A percentile compares a stretch with the other conserved stretches of the same genome.
These are phyloP conservation scores for Cutaneotrichosporon curvatum DNA, from an alignment of 1,284 basidiomycete species.

Conservation along the genomic window DNA sequence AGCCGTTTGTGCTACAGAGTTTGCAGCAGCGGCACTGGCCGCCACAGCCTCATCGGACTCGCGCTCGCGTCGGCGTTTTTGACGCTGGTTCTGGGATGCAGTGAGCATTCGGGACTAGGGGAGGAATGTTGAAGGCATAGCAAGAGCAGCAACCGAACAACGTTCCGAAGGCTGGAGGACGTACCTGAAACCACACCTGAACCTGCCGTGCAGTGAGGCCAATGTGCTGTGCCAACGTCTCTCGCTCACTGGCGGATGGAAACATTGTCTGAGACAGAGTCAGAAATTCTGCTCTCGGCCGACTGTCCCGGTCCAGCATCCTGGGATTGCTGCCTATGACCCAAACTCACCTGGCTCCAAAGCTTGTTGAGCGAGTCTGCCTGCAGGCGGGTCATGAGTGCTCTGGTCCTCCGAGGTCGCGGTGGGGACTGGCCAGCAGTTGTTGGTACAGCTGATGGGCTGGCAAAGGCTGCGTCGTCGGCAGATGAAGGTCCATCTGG, in stretches of 20 bases:
- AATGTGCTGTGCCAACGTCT: conserved; percentile 30
- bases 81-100: conserved; percentile 40
- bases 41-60: conserved; percentile 9
- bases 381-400: conserved; percentile 25
- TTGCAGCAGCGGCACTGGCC: too few relatives aligned
- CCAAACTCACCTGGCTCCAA: conserved; percentile 17
- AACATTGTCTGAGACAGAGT: conserved; percentile 32
- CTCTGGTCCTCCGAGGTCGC: conserved; percentile 20
- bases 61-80: conserved; percentile 32
- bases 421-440: neutral
- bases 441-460: neutral
- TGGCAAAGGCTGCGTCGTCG: neutral
- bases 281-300: too few relatives aligned
- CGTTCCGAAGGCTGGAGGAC: conserved; percentile 5
- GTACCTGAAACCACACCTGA: conserved; percentile 46
- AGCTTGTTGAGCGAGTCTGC: conserved; percentile 14
- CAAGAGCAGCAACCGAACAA: too few relatives aligned
- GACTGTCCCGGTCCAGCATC: too few relatives aligned
- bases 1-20: too few relatives aligned
- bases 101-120: too few relatives aligned
- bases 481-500: too few relatives aligned
- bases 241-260: conserved; percentile 30
- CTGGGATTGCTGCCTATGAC: neutral
- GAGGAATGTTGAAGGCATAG: too few relatives aligned
- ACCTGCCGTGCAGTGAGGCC: conserved; percentile 41